A percentile compares a stretch with the other conserved stretches of the same genome.
Conservation (phyloP, 768 basidiomycete genomes). For the Lentinula boryana region DNA sequence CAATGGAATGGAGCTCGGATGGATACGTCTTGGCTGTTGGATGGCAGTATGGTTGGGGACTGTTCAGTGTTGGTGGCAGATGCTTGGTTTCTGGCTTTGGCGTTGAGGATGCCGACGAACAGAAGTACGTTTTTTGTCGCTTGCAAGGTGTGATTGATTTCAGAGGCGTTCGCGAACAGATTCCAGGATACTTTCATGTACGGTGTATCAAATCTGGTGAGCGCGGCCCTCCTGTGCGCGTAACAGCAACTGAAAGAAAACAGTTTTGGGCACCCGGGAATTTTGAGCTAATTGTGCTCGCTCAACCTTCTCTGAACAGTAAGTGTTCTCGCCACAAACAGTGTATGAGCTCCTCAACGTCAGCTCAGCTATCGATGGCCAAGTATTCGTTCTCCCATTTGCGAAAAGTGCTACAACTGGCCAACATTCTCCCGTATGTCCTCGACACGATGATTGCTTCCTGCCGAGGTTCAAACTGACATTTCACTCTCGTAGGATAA, state of each 20-base stretch:
- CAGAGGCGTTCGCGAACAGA: conserved; percentile 15
- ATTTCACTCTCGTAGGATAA: conserved; percentile 61
- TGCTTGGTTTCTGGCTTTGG: conserved; percentile 78
- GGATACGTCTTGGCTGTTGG: conserved; percentile 93
- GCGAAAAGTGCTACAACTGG: conserved; percentile 92
- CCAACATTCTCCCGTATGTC: conserved; percentile 82
- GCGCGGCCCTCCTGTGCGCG: conserved; percentile 14
- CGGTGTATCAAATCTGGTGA: conserved; percentile 69
- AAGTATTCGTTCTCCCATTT: conserved; percentile 84
- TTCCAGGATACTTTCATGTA: conserved; percentile 86
- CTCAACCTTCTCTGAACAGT: conserved; percentile 50
- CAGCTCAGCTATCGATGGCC: conserved; percentile 48
- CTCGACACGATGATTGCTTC: background rate
- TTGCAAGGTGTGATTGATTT: background rate
- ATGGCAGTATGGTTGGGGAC: conserved; percentile 85
- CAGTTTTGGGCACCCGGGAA: conserved; percentile 96
- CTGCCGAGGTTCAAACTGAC: background rate
- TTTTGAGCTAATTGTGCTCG: conserved; percentile 78
- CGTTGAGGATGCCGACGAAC: conserved; percentile 57
- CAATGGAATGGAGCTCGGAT: conserved; percentile 91
- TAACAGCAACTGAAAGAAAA: conserved; percentile 5
- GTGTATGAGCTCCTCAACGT: background rate
- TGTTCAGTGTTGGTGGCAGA: conserved; percentile 86
- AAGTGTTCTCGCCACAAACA: conserved; percentile 11
- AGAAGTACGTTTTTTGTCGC: conserved; percentile 29